Base-by-base conservation (phyloP, 2,329 filamentous ascomycete species). In the Fusarium compactum region DNA sequence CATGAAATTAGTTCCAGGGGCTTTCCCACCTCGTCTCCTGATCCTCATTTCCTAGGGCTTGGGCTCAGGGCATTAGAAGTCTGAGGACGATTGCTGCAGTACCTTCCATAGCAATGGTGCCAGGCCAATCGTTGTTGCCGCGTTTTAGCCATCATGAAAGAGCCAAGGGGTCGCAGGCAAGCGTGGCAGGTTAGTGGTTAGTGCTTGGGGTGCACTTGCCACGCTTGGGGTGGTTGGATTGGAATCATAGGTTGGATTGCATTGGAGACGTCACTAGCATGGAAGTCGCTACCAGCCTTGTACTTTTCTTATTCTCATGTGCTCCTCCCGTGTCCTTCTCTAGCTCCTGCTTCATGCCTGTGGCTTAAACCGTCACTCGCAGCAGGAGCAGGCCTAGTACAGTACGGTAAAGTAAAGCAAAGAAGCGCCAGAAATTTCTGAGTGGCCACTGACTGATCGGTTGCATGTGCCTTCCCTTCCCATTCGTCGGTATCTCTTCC, bases 201-300 rank as follows among this genome's bases (percentile, higher is more conserved):
- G 18, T 40, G 50, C 32, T 41, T 22, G 22, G 40, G 24, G 50
- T 40, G 25, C 47, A 46, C 40, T 70, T 54, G 56, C 54, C 62
- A 67, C 57, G 38, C 58, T 66, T 61, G 61, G 66, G 65, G 69
- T 71, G 69, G 69, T 72, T 70, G 69, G 22, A 52, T 52, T 27
- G 30, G 30, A 52, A 34, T 34, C 32, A 34, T 32, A 32, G 69
- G 69, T 72, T 70, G 69, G 22, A 52, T 52, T 27, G 30, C 47
- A 51, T 32, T 38, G 25, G 60, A 65, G 54, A 68, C 53, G 65
- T 72, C 65, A 72, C 60, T 54, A 62, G 65, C 51, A 64, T 62
- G 50, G 45, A 58, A 61, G 58, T 57, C 46, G 51, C 57, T 65
- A 25, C 57, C 69, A 71, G 64, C 68, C 67, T 62, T 71, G 64